Evolutionary conservation across 2,329 filamentous ascomycete genomes (phyloP).

Genomic region (Pleomassaria siparia): DNA sequence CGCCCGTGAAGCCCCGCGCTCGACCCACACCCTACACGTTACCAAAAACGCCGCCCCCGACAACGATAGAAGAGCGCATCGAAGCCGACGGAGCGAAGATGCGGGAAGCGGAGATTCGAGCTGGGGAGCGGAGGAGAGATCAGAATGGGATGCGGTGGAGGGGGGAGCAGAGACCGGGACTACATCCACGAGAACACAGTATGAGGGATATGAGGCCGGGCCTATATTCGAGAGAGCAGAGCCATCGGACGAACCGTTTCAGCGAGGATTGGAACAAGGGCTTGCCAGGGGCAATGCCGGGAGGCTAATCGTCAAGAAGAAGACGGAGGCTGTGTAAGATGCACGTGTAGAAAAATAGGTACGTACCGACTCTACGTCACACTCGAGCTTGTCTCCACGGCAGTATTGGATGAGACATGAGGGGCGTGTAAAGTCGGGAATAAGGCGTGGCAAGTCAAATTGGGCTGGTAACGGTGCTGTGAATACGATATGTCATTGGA

Average conservation of each 20-base stretch:
- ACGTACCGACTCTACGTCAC: too few species aligned
- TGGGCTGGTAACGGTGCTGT: too few species aligned
- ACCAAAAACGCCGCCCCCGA: conserved; percentile 4
- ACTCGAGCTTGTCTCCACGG: too few species aligned
- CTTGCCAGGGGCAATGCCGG: conserved; percentile 37
- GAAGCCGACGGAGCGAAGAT: conserved; percentile 41
- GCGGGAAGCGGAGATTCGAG: conserved; percentile 39
- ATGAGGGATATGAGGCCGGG: too few species aligned
- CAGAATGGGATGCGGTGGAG: conserved; percentile 31
- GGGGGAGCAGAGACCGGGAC: conserved; percentile 14
- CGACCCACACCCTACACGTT: conserved; percentile 11
- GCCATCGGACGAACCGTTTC: conserved; percentile 3
- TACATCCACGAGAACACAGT: background rate
- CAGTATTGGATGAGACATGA: too few species aligned
- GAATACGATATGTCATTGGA: too few species aligned
- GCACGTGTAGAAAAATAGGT: background rate
- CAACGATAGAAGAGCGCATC: conserved; percentile 35
- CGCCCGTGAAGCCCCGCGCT: background rate
- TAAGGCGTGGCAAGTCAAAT: too few species aligned
- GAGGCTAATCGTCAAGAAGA: too few species aligned
- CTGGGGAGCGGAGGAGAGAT: conserved; percentile 27
- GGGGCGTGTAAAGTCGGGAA: too few species aligned
- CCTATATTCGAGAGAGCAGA: background rate
- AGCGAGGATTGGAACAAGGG: conserved; percentile 23
- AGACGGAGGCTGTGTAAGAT: too few species aligned